Evolutionary conservation across 768 basidiomycete species (phyloP).

Genomic region (Russula olivacea): DNA sequence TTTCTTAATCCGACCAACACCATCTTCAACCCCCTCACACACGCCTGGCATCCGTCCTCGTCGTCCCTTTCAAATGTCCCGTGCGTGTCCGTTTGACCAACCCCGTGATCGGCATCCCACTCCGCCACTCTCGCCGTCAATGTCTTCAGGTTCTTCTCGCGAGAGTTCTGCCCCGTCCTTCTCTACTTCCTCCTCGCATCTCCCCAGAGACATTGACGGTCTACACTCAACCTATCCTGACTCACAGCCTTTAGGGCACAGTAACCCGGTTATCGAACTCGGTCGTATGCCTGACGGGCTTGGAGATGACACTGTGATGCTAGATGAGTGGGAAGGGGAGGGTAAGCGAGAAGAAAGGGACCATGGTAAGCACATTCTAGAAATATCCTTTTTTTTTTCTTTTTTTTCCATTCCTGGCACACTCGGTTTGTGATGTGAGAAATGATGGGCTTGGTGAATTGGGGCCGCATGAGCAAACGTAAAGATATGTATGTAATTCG

Average conservation of each 20-base stretch:
- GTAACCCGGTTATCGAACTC: neutral
- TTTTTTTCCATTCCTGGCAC: neutral
- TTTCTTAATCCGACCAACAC: constrained; percentile 2
- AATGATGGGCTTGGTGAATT: constrained; percentile 1
- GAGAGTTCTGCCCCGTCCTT: constrained; percentile 14
- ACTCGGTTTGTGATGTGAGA: neutral
- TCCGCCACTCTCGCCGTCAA: constrained; percentile 22
- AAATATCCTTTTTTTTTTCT: neutral
- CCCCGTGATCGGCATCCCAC: constrained; percentile 8
- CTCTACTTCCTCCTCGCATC: constrained; percentile 10
- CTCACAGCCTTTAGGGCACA: neutral
- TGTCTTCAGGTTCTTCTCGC: constrained; percentile 15
- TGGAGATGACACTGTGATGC: constrained; percentile 19
- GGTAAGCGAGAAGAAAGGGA: neutral
- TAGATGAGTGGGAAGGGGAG: constrained; percentile 20
- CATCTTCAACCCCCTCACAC: neutral
- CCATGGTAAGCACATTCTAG: constrained; percentile 13
- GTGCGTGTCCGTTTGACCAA: constrained; percentile 12
- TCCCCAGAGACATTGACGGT: neutral
- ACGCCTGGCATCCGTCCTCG: neutral
- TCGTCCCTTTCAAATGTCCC: constrained; percentile 10
- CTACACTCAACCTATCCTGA: neutral
- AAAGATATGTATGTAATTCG: constrained; percentile 12
- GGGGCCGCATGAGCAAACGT: neutral
- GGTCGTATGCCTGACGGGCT: constrained; percentile 4